phyloP scores from a whole-genome alignment of 768 basidiomycete species.

The Podaxis pistillaris region DNA sequence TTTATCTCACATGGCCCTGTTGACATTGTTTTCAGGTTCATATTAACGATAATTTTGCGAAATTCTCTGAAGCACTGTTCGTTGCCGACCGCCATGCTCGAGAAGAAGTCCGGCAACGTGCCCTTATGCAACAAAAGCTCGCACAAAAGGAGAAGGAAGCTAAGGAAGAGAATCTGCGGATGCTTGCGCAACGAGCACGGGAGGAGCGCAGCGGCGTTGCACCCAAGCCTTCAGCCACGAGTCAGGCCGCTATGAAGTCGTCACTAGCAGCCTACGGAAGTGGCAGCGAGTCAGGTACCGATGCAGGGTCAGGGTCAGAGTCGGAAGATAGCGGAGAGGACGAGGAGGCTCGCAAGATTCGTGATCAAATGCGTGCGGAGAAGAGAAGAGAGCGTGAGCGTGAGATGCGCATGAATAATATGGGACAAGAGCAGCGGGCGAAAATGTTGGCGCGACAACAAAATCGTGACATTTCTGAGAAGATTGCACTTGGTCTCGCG shows the following conservation, averaged over 20 bases:
- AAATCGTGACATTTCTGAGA: conserved; percentile 99
- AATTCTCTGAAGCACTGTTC: conserved; percentile 95
- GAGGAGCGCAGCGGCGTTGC: conserved; percentile 88
- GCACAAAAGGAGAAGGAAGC: conserved; percentile 96
- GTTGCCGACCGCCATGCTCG: conserved; percentile 96
- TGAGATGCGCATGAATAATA: conserved; percentile 98
- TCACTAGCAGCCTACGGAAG: conserved; percentile 86
- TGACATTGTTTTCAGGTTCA: conserved; percentile 59
- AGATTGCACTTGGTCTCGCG: conserved; percentile 95
- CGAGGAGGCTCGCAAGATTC: conserved; percentile 80
- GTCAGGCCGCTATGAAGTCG: conserved; percentile 69
- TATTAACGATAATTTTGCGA: conserved; percentile 99
- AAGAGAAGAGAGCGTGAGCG: conserved; percentile 93
- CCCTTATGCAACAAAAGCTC: conserved; percentile 98
- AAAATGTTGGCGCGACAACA: conserved; percentile 95
- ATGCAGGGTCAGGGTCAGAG: conserved; percentile 49
- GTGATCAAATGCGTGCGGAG: conserved; percentile 89
- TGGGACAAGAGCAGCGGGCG: conserved; percentile 95
- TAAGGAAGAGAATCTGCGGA: conserved; percentile 93
- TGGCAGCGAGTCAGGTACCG: conserved; percentile 58
- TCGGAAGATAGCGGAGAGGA: conserved; percentile 63
- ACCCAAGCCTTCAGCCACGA: conserved; percentile 63
- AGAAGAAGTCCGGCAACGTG: conserved; percentile 94
- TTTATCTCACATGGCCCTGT: not conserved
- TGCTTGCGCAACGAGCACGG: conserved; percentile 92